Evolutionary conservation across 2,329 filamentous ascomycete genomes (phyloP), one percentile per base, ranked within the genome.

Genomic region (Arthrobotrys sphaeroides): DNA sequence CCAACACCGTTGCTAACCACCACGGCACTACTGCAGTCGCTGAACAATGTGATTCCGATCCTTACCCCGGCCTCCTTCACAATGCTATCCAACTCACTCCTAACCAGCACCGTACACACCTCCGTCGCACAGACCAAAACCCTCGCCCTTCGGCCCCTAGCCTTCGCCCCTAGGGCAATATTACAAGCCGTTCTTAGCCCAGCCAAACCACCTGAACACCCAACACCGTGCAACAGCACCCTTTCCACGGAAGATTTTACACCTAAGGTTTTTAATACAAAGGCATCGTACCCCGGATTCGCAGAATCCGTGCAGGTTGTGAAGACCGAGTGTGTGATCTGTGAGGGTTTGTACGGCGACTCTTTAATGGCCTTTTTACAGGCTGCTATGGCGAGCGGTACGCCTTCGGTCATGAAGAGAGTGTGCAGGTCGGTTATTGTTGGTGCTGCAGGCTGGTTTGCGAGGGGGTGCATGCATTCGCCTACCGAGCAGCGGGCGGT

Each of bases 281-380:
- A 89, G 80, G 90, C 88, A 78, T 91, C 89, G 79, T 88, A 91
- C 0, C 89, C 89, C 0, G 89, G 89, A 80, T 90, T 91, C 13
- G 88, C 88, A 77, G 88, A 90, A 80, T 91, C 88, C 6, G 89
- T 91, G 80, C 89, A 91, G 3, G 89, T 90, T 0, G 88, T 90
- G 22, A 88, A 87, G 6, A 91, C 88, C 42, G 90, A 84, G 78
- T 91, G 89, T 2, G 89, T 91, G 77, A 91, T 88, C 60, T 88
- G 83, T 2, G 80, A 79, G 0, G 85, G 80, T 43, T 85, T 83
- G 43, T 89, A 80, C 13, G 83, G 83, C 3, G 88, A 86, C 80
- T 89, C 87, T 5, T 83, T 81, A 7, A 89, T 83, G 3, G 88
- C 88, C 80, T 88, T 87, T 24, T 83, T 83, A 20, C 86, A 84